Percentiles rank a stretch among this genome's conserved stretches.
Conservation (phyloP, 2,329 filamentous ascomycete genomes). For the Botrytis sinoallii region DNA sequence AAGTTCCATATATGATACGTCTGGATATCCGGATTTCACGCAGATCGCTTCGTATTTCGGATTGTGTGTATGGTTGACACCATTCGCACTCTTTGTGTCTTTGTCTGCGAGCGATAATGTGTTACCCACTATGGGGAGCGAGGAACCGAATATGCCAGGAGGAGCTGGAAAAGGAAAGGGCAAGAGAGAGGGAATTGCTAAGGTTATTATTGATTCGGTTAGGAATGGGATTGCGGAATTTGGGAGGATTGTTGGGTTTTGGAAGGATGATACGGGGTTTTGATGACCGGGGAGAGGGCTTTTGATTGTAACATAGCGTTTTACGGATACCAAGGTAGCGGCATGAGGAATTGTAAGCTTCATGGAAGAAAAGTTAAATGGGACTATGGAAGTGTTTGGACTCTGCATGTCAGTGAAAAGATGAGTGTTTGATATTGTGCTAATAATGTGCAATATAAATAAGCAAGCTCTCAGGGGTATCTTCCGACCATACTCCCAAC, state of each 20-base stretch:
- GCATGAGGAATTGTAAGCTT: not conserved
- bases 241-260: slow-evolving; percentile 32
- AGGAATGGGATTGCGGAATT: slow-evolving; percentile 48
- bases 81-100: slow-evolving; percentile 92
- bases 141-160: slow-evolving; percentile 46
- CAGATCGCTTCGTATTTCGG: slow-evolving; percentile 97
- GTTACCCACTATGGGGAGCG: slow-evolving; percentile 83
- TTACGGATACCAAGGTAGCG: slow-evolving; percentile 1
- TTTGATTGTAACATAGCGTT: slow-evolving; percentile 16
- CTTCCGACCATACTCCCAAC: slow-evolving; percentile 18
- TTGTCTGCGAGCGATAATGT: slow-evolving; percentile 94
- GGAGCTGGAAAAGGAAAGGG: slow-evolving; percentile 44
- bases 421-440: slow-evolving; percentile 1
- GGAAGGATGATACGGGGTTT: slow-evolving; percentile 34
- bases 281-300: slow-evolving; percentile 21
- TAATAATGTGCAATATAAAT: slow-evolving; percentile 10
- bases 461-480: slow-evolving; percentile 28
- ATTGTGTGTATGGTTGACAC: slow-evolving; percentile 93
- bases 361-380: not conserved
- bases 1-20: slow-evolving; percentile 60
- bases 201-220: slow-evolving; percentile 59
- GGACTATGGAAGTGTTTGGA: not conserved
- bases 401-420: not conserved
- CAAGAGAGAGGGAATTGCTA: slow-evolving; percentile 63
- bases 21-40: slow-evolving; percentile 74